A percentile compares a stretch with the other conserved stretches of the same genome.
Conservation (phyloP, 1,284 basidiomycete species). For the Gymnopus androsaceus region DNA sequence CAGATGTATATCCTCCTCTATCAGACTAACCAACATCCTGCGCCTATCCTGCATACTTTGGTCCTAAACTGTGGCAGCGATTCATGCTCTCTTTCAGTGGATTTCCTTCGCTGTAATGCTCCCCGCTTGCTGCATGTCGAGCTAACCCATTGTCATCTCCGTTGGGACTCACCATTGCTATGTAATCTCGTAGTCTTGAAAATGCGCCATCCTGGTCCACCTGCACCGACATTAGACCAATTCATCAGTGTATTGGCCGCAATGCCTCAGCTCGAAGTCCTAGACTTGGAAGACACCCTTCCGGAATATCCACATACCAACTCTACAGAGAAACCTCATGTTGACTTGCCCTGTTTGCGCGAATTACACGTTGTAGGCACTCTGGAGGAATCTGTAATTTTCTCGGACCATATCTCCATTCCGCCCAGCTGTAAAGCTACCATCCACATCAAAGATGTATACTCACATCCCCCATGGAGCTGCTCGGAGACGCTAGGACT, state of each 20-base stretch:
- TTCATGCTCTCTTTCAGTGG: conserved; percentile 20
- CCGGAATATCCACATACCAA: conserved; percentile 1
- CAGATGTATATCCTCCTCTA: conserved; percentile 10
- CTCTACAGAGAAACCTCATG: conserved; percentile 8
- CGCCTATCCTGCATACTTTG: conserved; percentile 15
- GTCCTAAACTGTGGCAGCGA: conserved; percentile 4
- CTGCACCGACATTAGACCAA: conserved; percentile 23
- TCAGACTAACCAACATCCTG: conserved; percentile 6
- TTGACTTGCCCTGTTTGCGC: conserved; percentile 22
- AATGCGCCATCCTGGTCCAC: conserved; percentile 18
- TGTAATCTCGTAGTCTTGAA: conserved; percentile 27
- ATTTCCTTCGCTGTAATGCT: conserved; percentile 26
- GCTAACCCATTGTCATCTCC: conserved; percentile 28
- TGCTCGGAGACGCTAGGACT: neutral
- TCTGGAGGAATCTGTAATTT: conserved; percentile 22
- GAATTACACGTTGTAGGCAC: conserved; percentile 20
- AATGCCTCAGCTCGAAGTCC: conserved; percentile 25
- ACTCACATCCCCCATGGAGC: conserved; percentile 12
- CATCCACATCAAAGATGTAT: conserved; percentile 21
- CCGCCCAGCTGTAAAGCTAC: conserved; percentile 21
- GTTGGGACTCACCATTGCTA: conserved; percentile 28
- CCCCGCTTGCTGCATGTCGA: conserved; percentile 33
- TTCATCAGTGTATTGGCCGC: conserved; percentile 24
- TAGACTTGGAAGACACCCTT: conserved; percentile 23
- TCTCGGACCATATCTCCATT: conserved; percentile 22